Base-by-base conservation (phyloP, 495 filamentous ascomycete genomes). In the Podospora comata region DNA sequence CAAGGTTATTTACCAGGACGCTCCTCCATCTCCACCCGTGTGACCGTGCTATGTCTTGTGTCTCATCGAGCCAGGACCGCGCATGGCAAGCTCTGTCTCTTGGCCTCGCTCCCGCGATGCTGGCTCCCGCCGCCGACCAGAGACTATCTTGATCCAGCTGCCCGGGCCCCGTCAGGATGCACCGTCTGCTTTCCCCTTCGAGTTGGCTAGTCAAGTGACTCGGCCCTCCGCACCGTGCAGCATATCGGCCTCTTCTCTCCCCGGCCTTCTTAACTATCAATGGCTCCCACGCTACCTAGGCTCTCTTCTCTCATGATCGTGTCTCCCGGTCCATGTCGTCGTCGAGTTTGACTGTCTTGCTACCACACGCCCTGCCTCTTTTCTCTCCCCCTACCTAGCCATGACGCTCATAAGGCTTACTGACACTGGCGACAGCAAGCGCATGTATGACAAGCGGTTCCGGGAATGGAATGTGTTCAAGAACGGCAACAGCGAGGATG, bases 371-470 rank as follows among this genome's bases (percentile, higher is more conserved):
- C 32, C 6, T 28, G 20, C 3, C 48, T n/a, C 15, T 32, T 19
- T 63, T 44, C 5, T 19, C 34, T 26, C 34, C 48, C 27, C 26
- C 19, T 30, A 65, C 26, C 27, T 30, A 65, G 67, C 13, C 54
- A 75, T 76, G 71, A 74, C 73, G 16, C 30, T 74, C 67, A 72
- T 76, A 66, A 69, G 67, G 32, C 64, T 70, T 6, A 68, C 75
- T 76, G 71, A 76, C 66, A 34, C 32, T 48, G 67, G 44, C 39
- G 69, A 72, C 69, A 77, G 75, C 68, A 77, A 77, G 67, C 75
- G 75, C 67, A 77, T 77, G 74, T 77, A 77, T 65, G 75, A 76
- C 72, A 77, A 76, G 69, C 65, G 75, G 1, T 77, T 77, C 56
- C 74, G 75, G 20, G 75, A 77, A 48, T 77, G 75, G 75, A 73